Conservation (phyloP, 768 basidiomycete species). For the Baorangia bicolor region DNA sequence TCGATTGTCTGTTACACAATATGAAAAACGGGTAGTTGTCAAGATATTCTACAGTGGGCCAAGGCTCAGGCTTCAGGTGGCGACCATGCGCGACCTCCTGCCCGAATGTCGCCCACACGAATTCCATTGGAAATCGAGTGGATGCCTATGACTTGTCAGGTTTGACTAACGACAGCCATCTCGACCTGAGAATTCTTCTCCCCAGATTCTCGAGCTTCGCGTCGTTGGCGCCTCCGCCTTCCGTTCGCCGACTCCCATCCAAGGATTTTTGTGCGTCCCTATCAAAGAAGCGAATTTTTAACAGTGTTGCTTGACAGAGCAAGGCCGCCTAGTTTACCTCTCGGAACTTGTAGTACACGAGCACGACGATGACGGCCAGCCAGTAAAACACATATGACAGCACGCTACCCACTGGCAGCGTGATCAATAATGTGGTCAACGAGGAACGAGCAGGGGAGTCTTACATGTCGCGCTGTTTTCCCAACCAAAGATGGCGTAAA, state of each 20-base stretch:
- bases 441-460: constrained; percentile 1
- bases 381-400: constrained; percentile 93
- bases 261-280: constrained; percentile 66
- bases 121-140: neutral
- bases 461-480: constrained; percentile 74
- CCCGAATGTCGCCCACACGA: neutral
- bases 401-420: constrained; percentile 61
- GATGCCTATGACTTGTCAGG: neutral
- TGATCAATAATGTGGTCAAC: neutral
- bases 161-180: neutral
- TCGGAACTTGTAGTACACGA: constrained; percentile 66
- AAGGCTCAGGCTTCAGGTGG: neutral
- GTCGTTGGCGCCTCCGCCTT: constrained; percentile 29
- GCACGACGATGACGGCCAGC: constrained; percentile 69
- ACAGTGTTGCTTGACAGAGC: neutral
- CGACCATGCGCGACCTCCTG: neutral
- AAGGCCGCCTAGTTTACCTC: constrained; percentile 38
- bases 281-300: neutral
- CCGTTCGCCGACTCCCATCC: constrained; percentile 56
- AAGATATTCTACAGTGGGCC: neutral
- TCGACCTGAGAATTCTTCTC: neutral
- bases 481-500: constrained; percentile 87
- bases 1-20: neutral
- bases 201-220: constrained; percentile 15
- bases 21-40: neutral